A percentile compares a stretch with the other conserved stretches of the same genome.
Evolutionary conservation across 2,329 filamentous ascomycete species (phyloP).

Genomic region (Hypomyces rosellus): DNA sequence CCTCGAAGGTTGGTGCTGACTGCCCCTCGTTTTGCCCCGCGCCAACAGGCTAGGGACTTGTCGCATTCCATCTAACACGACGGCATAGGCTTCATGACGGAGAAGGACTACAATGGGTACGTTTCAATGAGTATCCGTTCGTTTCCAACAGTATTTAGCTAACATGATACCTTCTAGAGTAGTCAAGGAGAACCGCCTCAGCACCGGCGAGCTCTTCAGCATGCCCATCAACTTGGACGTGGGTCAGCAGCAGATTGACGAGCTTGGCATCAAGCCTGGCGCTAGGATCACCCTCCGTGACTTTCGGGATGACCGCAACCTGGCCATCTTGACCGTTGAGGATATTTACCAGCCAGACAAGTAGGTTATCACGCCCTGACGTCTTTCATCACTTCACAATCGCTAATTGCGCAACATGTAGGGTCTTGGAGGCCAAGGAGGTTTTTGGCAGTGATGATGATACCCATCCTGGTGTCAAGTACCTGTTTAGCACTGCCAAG

Average conservation of each 20-base stretch:
- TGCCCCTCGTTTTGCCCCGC: conserved; percentile 3
- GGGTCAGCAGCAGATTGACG: conserved; percentile 65
- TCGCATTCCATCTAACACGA: not conserved
- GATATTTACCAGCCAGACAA: conserved; percentile 96
- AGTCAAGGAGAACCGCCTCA: conserved; percentile 79
- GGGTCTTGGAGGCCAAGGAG: conserved; percentile 80
- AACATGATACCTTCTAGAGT: conserved; percentile 51
- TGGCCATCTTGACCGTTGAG: conserved; percentile 91
- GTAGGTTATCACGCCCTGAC: conserved; percentile 47
- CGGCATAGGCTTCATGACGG: conserved; percentile 80
- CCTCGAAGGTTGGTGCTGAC: conserved; percentile 68
- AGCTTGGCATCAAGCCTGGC: conserved; percentile 69
- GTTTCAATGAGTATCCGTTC: conserved; percentile 20
- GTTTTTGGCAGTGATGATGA: conserved; percentile 90
- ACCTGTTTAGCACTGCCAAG: conserved; percentile 72
- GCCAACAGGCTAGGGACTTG: not conserved
- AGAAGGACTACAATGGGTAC: conserved; percentile 94
- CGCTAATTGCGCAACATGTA: conserved; percentile 27
- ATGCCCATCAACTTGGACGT: conserved; percentile 97
- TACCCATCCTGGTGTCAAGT: conserved; percentile 86
- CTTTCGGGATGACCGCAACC: conserved; percentile 90
- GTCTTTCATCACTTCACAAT: too few species aligned
- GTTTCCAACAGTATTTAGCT: not conserved
- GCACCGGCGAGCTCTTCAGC: conserved; percentile 83
- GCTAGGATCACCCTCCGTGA: conserved; percentile 84